These are phyloP conservation scores for Mollisiaceae sp. DNA, from an alignment of 2,329 filamentous ascomycete species.

Conservation along the genomic window DNA sequence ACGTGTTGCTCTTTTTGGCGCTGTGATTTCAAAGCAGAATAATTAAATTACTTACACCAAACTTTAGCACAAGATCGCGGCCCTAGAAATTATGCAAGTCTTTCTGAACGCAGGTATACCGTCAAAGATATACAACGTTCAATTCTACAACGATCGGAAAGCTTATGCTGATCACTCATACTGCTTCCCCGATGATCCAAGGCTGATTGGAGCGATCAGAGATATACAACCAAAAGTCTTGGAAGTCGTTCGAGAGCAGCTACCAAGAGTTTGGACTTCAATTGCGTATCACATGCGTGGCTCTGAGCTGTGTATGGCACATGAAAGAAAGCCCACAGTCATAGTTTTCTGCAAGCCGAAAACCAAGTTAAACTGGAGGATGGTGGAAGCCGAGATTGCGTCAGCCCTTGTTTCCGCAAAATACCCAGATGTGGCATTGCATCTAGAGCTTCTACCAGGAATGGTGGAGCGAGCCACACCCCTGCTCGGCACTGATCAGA, in stretches of 20 bases:
- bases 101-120: not conserved
- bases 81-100: not conserved
- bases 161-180: not conserved
- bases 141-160: not conserved
- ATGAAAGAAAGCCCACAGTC: not conserved
- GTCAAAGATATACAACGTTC: not conserved
- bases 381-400: not conserved
- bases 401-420: not conserved
- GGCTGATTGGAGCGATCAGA: not conserved
- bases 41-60: too few relatives aligned
- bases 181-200: not conserved
- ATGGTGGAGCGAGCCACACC: not conserved
- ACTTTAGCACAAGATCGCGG: not conserved
- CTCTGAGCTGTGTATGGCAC: not conserved
- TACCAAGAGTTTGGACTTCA: not conserved
- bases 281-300: conserved; percentile 5
- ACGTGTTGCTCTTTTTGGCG: not conserved
- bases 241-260: not conserved
- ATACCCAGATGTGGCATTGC: not conserved
- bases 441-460: conserved; percentile 1
- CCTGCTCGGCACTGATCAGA: not conserved
- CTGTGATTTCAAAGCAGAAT: too few relatives aligned
- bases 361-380: not conserved
- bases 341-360: conserved; percentile 1
- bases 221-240: not conserved